Evolutionary conservation across 2,329 filamentous ascomycete genomes (phyloP).

Genomic region (Thielaviopsis punctulata): DNA sequence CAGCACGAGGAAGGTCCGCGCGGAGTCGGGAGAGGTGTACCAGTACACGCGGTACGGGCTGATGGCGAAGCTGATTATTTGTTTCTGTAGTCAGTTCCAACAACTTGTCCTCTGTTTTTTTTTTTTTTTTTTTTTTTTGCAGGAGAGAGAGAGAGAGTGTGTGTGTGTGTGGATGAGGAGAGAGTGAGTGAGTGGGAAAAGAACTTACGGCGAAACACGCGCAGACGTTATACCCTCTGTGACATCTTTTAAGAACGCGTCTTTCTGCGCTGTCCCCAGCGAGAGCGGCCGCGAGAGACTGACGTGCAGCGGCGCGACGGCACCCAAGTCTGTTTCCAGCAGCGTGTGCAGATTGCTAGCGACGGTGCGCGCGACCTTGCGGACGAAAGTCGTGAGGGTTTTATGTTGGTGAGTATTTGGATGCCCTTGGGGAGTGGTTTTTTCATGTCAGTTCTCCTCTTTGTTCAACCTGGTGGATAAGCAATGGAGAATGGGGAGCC

Average conservation of each 20-base stretch:
- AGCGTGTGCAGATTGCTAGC: conserved; percentile 43
- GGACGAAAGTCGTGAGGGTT: conserved; percentile 27
- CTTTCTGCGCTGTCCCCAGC: conserved; percentile 55
- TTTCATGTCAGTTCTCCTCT: background rate
- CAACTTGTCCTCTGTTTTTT: too few relatives aligned
- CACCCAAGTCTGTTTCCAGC: conserved; percentile 60
- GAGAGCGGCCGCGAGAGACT: conserved; percentile 72
- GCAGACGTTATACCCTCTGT: conserved; percentile 22
- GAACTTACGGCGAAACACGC: background rate
- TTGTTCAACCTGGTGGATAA: conserved; percentile 13
- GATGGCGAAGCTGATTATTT: conserved; percentile 23
- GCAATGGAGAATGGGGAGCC: background rate
- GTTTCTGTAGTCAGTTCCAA: too few relatives aligned
- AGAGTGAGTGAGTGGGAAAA: background rate
- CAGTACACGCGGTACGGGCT: conserved; percentile 25
- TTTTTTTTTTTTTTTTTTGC: too few relatives aligned
- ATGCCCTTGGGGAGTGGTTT: conserved; percentile 29
- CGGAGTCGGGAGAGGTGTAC: conserved; percentile 36
- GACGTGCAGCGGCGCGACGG: conserved; percentile 69
- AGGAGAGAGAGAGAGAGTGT: conserved; percentile 17
- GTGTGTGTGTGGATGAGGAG: conserved; percentile 18
- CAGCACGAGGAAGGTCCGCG: conserved; percentile 75
- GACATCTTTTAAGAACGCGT: conserved; percentile 45
- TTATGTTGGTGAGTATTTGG: conserved; percentile 31
- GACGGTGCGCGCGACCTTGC: conserved; percentile 20